phyloP scores from a whole-genome alignment of 1,284 basidiomycete genomes.

The Microbotryomycetes sp. region DNA sequence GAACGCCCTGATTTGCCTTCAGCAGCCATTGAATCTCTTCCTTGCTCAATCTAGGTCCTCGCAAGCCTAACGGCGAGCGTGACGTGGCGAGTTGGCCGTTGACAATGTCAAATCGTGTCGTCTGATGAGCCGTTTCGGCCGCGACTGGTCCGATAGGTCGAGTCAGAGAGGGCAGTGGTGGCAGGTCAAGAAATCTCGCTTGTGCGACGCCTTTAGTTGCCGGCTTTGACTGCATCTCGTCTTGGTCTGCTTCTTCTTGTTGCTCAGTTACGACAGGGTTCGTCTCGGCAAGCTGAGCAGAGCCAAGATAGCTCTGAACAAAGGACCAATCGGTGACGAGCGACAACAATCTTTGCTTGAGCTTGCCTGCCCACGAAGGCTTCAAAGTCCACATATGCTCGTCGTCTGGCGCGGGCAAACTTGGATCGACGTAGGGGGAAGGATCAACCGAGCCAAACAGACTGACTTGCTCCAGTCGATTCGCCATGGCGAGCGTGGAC shows the following conservation, averaged over 20 bases:
- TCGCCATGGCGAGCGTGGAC: not conserved
- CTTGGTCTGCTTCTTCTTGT: not conserved
- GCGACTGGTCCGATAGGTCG: too few relatives aligned
- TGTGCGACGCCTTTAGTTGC: not conserved
- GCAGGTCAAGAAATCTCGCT: not conserved
- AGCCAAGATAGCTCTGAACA: not conserved
- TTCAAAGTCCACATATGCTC: not conserved
- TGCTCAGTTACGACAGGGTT: not conserved
- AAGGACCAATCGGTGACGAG: not conserved
- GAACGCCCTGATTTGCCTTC: not conserved
- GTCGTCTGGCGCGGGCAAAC: not conserved
- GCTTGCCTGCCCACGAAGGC: not conserved
- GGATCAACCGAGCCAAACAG: slow-evolving; percentile 3
- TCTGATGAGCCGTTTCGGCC: not conserved
- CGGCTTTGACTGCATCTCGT: not conserved
- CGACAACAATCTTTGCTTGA: not conserved
- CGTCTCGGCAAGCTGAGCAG: not conserved
- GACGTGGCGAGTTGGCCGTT: not conserved
- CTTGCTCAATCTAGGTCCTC: not conserved
- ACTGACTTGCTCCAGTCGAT: slow-evolving; percentile 2
- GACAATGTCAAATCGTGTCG: not conserved
- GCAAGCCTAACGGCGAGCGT: too few relatives aligned
- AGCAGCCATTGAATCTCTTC: not conserved
- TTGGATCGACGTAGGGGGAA: not conserved
- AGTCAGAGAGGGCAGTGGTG: not conserved